Conservation (phyloP, 2,329 filamentous ascomycete species). For the Cladosporium sp. region DNA sequence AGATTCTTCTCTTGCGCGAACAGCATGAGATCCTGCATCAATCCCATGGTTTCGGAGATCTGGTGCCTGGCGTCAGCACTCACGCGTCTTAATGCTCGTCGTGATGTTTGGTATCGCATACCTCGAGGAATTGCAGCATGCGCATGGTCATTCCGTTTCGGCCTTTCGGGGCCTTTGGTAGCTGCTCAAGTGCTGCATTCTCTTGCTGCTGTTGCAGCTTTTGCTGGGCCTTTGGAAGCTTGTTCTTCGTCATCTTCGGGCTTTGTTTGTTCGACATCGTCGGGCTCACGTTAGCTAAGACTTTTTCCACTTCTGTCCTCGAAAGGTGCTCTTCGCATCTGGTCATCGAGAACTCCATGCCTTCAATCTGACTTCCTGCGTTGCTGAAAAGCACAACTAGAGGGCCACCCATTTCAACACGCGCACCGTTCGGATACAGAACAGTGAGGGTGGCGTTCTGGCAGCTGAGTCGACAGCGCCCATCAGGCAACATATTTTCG, state of each 20-base stretch:
- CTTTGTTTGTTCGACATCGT: conserved; percentile 45
- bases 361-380: conserved; percentile 67
- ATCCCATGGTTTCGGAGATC: conserved; percentile 62
- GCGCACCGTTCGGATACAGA: conserved; percentile 79
- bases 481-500: conserved; percentile 55
- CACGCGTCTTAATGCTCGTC: conserved; percentile 6
- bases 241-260: conserved; percentile 53
- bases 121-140: conserved; percentile 61
- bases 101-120: conserved; percentile 29
- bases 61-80: conserved; percentile 28
- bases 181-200: conserved; percentile 40
- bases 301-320: conserved; percentile 52
- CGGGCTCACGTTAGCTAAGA: conserved; percentile 45
- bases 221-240: conserved; percentile 34
- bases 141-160: conserved; percentile 53
- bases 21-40: conserved; percentile 59
- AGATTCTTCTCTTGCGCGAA: conserved; percentile 53
- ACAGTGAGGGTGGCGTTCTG: conserved; percentile 77
- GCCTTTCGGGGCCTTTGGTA: conserved; percentile 44
- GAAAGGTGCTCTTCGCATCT: conserved; percentile 81
- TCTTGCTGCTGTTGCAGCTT: conserved; percentile 41
- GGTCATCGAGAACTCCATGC: conserved; percentile 75
- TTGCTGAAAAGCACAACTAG: conserved; percentile 75
- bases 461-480: conserved; percentile 72
- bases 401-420: conserved; percentile 51